A percentile compares a stretch with the other conserved stretches of the same genome.
phyloP scores from a whole-genome alignment of 2,329 filamentous ascomycete genomes.

The Dryadomyces quercus-mongolicae region DNA sequence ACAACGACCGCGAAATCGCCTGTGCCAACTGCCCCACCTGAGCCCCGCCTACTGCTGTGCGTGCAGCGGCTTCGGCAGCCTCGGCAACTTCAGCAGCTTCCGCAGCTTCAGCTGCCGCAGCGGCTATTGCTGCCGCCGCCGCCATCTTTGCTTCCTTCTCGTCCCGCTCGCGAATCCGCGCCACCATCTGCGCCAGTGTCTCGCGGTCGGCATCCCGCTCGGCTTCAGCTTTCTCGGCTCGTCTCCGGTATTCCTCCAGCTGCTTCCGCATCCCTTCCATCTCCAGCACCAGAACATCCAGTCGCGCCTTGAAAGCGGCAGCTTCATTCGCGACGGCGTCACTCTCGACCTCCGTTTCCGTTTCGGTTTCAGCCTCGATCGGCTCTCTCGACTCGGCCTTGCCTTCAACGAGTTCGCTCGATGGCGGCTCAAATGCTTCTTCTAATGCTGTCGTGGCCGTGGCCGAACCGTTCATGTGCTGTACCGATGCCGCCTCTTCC shows the following conservation, averaged over 20 bases:
- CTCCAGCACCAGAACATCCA: conserved; percentile 66
- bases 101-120: not conserved
- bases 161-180: conserved; percentile 59
- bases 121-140: conserved; percentile 20
- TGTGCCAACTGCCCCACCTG: not conserved
- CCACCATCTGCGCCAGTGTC: conserved; percentile 77
- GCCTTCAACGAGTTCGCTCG: not conserved
- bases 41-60: not conserved
- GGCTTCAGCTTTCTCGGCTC: conserved; percentile 69
- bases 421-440: conserved; percentile 32
- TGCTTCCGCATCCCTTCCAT: conserved; percentile 73
- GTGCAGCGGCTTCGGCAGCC: not conserved
- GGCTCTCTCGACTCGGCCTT: too few relatives aligned
- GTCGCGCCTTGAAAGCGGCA: conserved; percentile 46
- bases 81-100: not conserved
- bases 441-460: conserved; percentile 25
- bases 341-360: not conserved
- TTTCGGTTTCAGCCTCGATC: too few relatives aligned
- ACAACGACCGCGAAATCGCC: not conserved
- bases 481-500: conserved; percentile 33
- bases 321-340: not conserved
- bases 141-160: conserved; percentile 28
- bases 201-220: conserved; percentile 62
- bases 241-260: conserved; percentile 63
- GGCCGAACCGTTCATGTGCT: conserved; percentile 25